phyloP scores from a whole-genome alignment of 2,329 filamentous ascomycete species.

The Berkeleyomyces rouxiae region DNA sequence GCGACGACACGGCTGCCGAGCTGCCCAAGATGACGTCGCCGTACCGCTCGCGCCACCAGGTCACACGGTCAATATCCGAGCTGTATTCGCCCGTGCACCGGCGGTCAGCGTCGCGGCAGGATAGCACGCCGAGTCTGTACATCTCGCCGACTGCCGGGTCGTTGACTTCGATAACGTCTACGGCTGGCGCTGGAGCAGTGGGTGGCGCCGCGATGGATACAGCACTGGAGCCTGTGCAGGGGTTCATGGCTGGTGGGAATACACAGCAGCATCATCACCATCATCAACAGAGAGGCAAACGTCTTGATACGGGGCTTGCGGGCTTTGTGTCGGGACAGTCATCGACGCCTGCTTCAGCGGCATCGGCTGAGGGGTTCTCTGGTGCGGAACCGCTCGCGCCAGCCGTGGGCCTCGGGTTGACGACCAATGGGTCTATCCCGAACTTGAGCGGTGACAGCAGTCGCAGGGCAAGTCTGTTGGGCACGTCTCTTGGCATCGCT shows the following conservation, averaged over 20 bases:
- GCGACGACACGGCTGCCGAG: neutral
- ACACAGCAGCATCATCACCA: neutral
- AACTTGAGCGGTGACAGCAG: neutral
- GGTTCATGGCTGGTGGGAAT: neutral
- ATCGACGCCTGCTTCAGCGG: neutral
- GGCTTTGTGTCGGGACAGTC: neutral
- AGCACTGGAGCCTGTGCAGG: neutral
- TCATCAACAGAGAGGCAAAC: neutral
- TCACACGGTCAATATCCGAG: conserved; percentile 40
- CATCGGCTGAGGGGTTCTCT: neutral
- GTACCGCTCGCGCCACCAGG: conserved; percentile 29
- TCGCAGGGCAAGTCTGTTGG: neutral
- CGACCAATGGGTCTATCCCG: neutral
- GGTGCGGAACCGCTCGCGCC: neutral
- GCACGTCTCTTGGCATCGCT: neutral
- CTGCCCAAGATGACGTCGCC: conserved; percentile 10
- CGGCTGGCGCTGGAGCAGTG: conserved; percentile 18
- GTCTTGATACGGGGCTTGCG: neutral
- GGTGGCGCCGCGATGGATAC: conserved; percentile 15
- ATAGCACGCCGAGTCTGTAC: conserved; percentile 17
- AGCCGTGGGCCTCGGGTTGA: neutral
- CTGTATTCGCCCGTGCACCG: conserved; percentile 26
- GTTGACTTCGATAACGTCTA: conserved; percentile 4
- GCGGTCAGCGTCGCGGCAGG: conserved; percentile 4
- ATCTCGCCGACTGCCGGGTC: conserved; percentile 1